A percentile compares a stretch with the other conserved stretches of the same genome.
These are phyloP conservation scores for Dendrothele bispora DNA, from an alignment of 768 basidiomycete genomes.

Conservation along the genomic window DNA sequence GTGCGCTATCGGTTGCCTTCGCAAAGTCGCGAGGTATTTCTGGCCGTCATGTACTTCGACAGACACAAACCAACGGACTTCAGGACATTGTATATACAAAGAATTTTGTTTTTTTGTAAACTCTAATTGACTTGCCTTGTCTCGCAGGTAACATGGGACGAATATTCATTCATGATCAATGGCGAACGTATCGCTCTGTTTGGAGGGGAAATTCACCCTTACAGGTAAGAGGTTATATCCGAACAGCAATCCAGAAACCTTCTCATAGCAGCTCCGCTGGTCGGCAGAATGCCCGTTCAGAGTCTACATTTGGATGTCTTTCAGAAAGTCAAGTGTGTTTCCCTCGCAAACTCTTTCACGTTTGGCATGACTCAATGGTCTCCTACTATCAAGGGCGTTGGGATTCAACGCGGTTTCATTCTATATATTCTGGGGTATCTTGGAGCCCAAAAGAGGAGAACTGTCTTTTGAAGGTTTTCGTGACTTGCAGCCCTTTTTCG, in stretches of 20 bases:
- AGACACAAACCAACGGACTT: conserved; percentile 25
- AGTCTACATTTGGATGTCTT: conserved; percentile 43
- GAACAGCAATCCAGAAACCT: neutral
- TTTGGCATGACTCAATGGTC: neutral
- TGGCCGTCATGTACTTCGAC: conserved; percentile 18
- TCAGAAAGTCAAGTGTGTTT: conserved; percentile 42
- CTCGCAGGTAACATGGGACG: conserved; percentile 42
- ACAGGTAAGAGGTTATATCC: conserved; percentile 35
- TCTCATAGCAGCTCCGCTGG: neutral
- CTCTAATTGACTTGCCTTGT: neutral
- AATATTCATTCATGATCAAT: conserved; percentile 42
- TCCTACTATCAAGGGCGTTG: conserved; percentile 28
- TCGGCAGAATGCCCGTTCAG: conserved; percentile 37
- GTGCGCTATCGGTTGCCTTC: too few relatives aligned
- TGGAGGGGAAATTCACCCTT: conserved; percentile 45
- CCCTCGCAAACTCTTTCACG: neutral
- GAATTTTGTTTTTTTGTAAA: neutral
- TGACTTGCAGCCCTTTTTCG: conserved; percentile 53
- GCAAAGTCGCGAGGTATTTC: too few relatives aligned
- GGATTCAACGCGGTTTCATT: conserved; percentile 46
- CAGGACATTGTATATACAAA: conserved; percentile 33
- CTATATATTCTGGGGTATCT: conserved; percentile 45
- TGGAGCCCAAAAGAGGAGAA: conserved; percentile 46
- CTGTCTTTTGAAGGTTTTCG: conserved; percentile 56
- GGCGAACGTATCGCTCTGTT: conserved; percentile 40